These are phyloP conservation scores for Angomonas deanei DNA, from an alignment of 208 protist genomes.

Conservation along the genomic window DNA sequence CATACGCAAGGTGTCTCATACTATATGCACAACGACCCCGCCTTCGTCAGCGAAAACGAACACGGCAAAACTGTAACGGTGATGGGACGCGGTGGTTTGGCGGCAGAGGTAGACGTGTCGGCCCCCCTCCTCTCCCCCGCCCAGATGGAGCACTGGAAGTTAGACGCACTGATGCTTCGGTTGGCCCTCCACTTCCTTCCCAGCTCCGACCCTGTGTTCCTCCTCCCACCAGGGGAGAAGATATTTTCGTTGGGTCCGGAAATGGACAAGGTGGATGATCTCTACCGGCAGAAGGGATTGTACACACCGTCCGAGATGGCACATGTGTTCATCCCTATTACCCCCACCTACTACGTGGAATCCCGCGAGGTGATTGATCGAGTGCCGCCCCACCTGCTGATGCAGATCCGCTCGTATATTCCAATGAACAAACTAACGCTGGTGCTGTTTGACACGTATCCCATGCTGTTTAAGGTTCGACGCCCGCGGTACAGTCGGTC, in stretches of 20 bases:
- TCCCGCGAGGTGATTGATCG: conserved; percentile 33
- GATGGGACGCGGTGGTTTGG: not conserved
- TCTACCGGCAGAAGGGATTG: conserved; percentile 60
- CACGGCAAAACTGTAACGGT: not conserved
- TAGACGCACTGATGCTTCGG: conserved; percentile 27
- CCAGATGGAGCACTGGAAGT: conserved; percentile 51
- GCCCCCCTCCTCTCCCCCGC: conserved; percentile 35
- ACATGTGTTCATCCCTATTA: conserved; percentile 56
- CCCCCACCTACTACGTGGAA: conserved; percentile 78
- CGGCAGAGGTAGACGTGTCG: not conserved
- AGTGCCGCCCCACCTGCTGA: conserved; percentile 35
- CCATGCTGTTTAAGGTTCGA: conserved; percentile 70
- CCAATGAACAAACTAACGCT: conserved; percentile 9
- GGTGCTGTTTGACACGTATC: conserved; percentile 49
- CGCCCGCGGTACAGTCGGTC: conserved; percentile 28
- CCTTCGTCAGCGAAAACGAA: too few relatives aligned
- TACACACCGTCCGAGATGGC: conserved; percentile 72
- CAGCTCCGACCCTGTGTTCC: conserved; percentile 20
- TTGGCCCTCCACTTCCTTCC: conserved; percentile 9
- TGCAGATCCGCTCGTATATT: conserved; percentile 25
- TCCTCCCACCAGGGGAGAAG: conserved; percentile 36
- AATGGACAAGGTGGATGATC: conserved; percentile 45
- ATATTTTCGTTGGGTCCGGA: conserved; percentile 49
- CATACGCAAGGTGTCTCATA: too few relatives aligned
- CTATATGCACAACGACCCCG: too few relatives aligned